phyloP scores from a whole-genome alignment of 805 yeast species.

The Brettanomyces naardenensis region DNA sequence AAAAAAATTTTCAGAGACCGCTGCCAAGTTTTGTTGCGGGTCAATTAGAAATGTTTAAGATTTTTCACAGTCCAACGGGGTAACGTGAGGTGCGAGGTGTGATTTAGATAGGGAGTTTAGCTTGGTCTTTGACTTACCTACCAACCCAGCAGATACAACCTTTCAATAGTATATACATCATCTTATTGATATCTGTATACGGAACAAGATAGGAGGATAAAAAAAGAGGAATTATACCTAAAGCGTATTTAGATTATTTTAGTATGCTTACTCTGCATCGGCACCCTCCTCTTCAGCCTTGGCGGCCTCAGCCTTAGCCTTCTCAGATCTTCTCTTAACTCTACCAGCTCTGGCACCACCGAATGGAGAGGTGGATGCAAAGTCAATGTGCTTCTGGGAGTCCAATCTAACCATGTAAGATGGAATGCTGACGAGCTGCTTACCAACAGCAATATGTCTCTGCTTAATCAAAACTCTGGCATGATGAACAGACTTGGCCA shows the following conservation, averaged over 20 bases:
- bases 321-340: constrained; percentile 91
- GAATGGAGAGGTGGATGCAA: constrained; percentile 98
- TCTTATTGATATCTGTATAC: too few species aligned
- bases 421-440: constrained; percentile 98
- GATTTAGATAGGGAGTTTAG: too few species aligned
- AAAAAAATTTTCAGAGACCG: too few species aligned
- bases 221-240: constrained; percentile 4
- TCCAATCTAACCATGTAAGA: constrained; percentile 99
- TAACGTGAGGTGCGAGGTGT: too few species aligned
- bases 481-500: constrained; percentile 99
- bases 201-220: too few species aligned
- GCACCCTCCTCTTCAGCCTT: constrained; percentile 53
- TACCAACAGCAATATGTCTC: constrained; percentile 99
- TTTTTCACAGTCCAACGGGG: too few species aligned
- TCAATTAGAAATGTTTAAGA: too few species aligned
- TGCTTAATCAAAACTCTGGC: constrained; percentile 98
- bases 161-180: too few species aligned
- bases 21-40: too few species aligned
- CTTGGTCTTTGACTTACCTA: too few species aligned
- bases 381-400: constrained; percentile 99
- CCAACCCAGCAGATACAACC: too few species aligned
- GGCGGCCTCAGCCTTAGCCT: constrained; percentile 55
- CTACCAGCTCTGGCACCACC: constrained; percentile 99
- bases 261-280: constrained; percentile 6
- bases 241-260: too few species aligned